phyloP scores from a whole-genome alignment of 2,329 filamentous ascomycete genomes.

The Trichophaea hybrida region DNA sequence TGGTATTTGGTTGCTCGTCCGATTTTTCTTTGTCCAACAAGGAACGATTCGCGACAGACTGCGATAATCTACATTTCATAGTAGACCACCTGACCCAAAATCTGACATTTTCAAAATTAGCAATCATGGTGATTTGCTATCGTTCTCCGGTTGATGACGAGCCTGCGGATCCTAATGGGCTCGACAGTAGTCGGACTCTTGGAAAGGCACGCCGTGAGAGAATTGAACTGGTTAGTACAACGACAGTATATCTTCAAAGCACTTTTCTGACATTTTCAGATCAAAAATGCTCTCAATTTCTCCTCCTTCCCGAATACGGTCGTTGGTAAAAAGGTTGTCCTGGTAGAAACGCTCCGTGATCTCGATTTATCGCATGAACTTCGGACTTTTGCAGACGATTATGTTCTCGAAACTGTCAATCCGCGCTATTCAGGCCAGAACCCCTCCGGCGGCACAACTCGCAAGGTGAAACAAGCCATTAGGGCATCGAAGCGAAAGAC shows the following conservation, averaged over 20 bases:
- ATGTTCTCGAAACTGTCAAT: not conserved
- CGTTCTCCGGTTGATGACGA: constrained; percentile 19
- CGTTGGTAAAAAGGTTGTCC: constrained; percentile 16
- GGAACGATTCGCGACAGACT: constrained; percentile 19
- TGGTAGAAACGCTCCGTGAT: constrained; percentile 20
- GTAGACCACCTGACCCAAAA: constrained; percentile 12
- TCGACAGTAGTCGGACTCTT: constrained; percentile 15
- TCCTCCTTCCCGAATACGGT: constrained; percentile 11
- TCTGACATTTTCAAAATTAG: constrained; percentile 14
- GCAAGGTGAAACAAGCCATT: not conserved
- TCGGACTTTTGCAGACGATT: not conserved
- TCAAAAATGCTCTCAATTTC: constrained; percentile 18
- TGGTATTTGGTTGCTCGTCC: constrained; percentile 10
- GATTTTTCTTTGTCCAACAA: constrained; percentile 18
- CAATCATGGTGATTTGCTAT: constrained; percentile 21
- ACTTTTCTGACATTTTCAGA: constrained; percentile 4
- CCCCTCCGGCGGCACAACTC: not conserved
- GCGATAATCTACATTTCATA: constrained; percentile 16
- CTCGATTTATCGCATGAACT: constrained; percentile 12
- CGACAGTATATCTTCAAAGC: constrained; percentile 6
- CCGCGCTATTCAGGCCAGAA: not conserved
- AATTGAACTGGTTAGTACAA: constrained; percentile 11
- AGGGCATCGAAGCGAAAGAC: not conserved
- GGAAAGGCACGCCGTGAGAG: constrained; percentile 15
- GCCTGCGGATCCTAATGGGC: constrained; percentile 19